phyloP scores from a whole-genome alignment of 768 basidiomycete genomes.

The Tulasnella sp. region DNA sequence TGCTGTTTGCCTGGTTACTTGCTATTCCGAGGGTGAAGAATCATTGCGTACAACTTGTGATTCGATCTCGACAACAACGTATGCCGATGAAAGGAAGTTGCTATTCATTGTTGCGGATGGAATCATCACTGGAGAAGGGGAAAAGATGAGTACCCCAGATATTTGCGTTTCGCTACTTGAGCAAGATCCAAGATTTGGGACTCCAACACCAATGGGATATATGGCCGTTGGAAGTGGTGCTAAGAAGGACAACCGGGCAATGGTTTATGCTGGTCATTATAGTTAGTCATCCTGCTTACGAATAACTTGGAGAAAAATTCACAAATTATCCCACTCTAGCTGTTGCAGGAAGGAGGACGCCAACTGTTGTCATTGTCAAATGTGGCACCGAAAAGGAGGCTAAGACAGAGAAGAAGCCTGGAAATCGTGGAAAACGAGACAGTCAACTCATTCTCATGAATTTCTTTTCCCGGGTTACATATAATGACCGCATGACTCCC shows the following conservation, averaged over 20 bases:
- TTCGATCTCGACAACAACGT: constrained; percentile 79
- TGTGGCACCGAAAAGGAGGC: constrained; percentile 87
- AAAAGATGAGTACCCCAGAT: constrained; percentile 91
- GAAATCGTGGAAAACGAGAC: constrained; percentile 97
- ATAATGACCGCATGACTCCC: constrained; percentile 97
- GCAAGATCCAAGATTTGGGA: constrained; percentile 89
- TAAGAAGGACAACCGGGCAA: constrained; percentile 85
- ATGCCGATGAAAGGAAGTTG: constrained; percentile 85
- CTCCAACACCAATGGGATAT: constrained; percentile 91
- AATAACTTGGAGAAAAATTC: background rate
- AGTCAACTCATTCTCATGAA: constrained; percentile 99
- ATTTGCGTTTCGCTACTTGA: constrained; percentile 87
- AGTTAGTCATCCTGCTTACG: constrained; percentile 41
- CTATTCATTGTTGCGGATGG: constrained; percentile 93
- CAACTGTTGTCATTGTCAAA: constrained; percentile 89
- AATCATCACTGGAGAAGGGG: constrained; percentile 96
- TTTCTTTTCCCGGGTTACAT: constrained; percentile 97
- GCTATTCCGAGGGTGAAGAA: constrained; percentile 94
- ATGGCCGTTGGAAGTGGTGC: constrained; percentile 77
- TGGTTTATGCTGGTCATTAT: constrained; percentile 99
- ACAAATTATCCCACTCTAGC: constrained; percentile 27
- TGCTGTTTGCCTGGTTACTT: constrained; percentile 89
- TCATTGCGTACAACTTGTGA: constrained; percentile 85
- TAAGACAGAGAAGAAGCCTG: constrained; percentile 76
- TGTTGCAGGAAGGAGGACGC: constrained; percentile 79